These are phyloP conservation scores for Casuarina cunninghamiana DNA, from an alignment of 306 rosid species.

Conservation along the genomic window DNA sequence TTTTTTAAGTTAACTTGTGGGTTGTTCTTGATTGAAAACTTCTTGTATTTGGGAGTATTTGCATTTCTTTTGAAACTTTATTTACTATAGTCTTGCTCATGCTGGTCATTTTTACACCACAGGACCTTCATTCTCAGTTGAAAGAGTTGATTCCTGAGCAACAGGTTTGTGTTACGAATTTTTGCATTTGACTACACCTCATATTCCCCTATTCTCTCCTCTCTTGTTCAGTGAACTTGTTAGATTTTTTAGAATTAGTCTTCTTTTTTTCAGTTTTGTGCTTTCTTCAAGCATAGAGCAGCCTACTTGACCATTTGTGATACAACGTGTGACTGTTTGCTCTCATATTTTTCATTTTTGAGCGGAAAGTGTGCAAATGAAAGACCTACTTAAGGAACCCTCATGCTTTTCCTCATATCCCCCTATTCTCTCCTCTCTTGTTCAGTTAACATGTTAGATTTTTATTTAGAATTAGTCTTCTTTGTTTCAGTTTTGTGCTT, in stretches of 20 bases:
- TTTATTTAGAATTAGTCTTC: conserved; percentile 3
- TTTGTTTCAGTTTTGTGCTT: background rate
- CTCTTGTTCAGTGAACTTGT: background rate
- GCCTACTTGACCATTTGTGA: no score
- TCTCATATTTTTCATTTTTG: background rate
- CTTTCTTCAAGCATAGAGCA: background rate
- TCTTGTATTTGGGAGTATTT: background rate
- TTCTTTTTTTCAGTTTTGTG: background rate
- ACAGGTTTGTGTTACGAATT: conserved; percentile 59
- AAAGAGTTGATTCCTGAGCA: conserved; percentile 87
- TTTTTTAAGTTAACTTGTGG: background rate
- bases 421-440: background rate
- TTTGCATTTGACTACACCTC: conserved; percentile 10
- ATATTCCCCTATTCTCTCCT: background rate
- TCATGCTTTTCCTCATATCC: background rate
- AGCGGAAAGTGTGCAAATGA: background rate
- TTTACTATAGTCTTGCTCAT: conserved; percentile 14
- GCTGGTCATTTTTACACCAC: conserved; percentile 24
- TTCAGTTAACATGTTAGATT: conserved; percentile 11
- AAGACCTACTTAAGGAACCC: background rate
- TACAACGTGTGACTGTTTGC: background rate
- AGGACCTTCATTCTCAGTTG: conserved; percentile 87
- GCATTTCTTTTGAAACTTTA: background rate
- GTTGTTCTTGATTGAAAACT: background rate
- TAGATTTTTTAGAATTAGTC: conserved; percentile 21